Percentiles rank a stretch among this genome's conserved stretches.
Evolutionary conservation across 129 eudicot species (phyloP).

Genomic region (Rutidosis leptorrhynchoides): DNA sequence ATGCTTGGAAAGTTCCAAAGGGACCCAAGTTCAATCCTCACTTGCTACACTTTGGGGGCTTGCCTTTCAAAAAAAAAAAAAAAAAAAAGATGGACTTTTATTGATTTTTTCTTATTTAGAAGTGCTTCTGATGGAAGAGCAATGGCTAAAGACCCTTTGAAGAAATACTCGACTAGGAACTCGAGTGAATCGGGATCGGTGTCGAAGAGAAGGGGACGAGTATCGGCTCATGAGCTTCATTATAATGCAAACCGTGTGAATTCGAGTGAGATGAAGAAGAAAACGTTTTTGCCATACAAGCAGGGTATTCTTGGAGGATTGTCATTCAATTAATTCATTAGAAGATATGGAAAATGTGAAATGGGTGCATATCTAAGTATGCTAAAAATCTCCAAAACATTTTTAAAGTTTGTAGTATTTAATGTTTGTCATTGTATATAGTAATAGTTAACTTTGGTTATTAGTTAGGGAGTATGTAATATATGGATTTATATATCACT

Average conservation of each 20-base stretch:
- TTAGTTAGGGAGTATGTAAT: slow-evolving; percentile 14
- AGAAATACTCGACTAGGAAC: slow-evolving; percentile 49
- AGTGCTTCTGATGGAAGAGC: slow-evolving; percentile 91
- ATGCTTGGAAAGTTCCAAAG: too few relatives aligned
- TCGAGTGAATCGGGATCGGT: slow-evolving; percentile 30
- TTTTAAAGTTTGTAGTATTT: slow-evolving; percentile 5
- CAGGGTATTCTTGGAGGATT: slow-evolving; percentile 73
- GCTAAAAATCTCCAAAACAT: slow-evolving; percentile 1
- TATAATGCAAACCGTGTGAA: slow-evolving; percentile 67
- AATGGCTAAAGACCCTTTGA: slow-evolving; percentile 59
- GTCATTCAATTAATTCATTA: slow-evolving; percentile 44
- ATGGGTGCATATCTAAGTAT: slow-evolving; percentile 1
- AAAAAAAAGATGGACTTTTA: too few relatives aligned
- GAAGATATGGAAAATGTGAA: slow-evolving; percentile 1
- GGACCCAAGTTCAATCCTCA: too few relatives aligned
- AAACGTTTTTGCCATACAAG: slow-evolving; percentile 79
- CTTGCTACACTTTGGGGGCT: too few relatives aligned
- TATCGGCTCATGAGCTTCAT: slow-evolving; percentile 85
- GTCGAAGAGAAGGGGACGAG: slow-evolving; percentile 45
- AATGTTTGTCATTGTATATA: neutral
- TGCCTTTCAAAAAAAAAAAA: too few relatives aligned
- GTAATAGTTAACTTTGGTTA: neutral
- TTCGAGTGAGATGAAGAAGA: slow-evolving; percentile 76
- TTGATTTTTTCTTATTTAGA: slow-evolving; percentile 74
- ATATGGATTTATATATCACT: slow-evolving; percentile 21